phyloP scores from a whole-genome alignment of 805 yeast species.

The Nakazawaea peltata region DNA sequence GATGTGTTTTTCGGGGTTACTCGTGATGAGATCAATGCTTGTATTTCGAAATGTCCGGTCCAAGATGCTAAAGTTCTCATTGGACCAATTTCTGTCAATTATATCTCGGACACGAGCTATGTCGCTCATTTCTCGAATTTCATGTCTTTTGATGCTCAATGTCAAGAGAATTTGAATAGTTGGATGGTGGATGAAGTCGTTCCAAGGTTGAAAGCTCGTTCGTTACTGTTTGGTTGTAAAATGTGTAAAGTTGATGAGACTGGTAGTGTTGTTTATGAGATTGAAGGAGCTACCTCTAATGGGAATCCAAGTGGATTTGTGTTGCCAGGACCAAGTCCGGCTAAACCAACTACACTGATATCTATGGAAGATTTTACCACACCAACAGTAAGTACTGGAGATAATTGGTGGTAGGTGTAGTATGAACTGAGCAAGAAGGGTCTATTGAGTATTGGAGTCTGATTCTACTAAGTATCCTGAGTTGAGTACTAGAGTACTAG shows the following conservation, averaged over 20 bases:
- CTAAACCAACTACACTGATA: too few relatives aligned
- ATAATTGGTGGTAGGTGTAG: too few relatives aligned
- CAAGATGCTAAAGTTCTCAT: conserved; percentile 10
- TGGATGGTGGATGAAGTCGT: conserved; percentile 30
- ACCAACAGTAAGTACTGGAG: too few relatives aligned
- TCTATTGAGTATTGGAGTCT: too few relatives aligned
- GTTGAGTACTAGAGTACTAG: too few relatives aligned
- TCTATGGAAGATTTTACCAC: too few relatives aligned
- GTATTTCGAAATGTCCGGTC: conserved; percentile 3
- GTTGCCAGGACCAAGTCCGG: too few relatives aligned
- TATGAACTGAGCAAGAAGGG: too few relatives aligned
- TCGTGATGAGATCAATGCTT: conserved; percentile 30
- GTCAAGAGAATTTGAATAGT: conserved; percentile 33
- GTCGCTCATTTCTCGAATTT: conserved; percentile 30
- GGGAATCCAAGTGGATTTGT: too few relatives aligned
- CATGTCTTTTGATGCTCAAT: conserved; percentile 25
- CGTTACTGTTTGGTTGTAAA: conserved; percentile 42
- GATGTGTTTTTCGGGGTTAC: conserved; percentile 49
- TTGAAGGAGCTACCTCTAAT: too few relatives aligned
- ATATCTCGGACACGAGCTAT: conserved; percentile 33
- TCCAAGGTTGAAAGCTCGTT: conserved; percentile 25
- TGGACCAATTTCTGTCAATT: conserved; percentile 20
- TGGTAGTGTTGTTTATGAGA: conserved; percentile 24
- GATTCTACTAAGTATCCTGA: too few relatives aligned
- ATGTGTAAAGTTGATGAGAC: conserved; percentile 34